These are phyloP conservation scores for Mycena polygramma DNA, from an alignment of 768 basidiomycete genomes.

Conservation along the genomic window DNA sequence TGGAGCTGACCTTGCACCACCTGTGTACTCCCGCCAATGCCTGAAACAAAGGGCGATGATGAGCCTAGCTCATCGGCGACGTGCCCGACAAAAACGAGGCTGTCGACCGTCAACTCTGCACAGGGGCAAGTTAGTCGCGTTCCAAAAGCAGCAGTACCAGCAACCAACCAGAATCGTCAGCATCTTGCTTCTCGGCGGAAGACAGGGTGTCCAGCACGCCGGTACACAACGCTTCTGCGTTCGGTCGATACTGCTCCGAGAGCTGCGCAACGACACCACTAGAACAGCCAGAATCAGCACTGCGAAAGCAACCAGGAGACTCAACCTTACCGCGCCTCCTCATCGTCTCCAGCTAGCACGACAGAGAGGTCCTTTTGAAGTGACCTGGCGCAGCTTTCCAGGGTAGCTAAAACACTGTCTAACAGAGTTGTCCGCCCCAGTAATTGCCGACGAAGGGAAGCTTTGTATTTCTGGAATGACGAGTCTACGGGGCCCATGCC, in stretches of 20 bases:
- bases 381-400: conserved; percentile 71
- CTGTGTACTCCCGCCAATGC: conserved; percentile 58
- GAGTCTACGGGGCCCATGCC: conserved; percentile 53
- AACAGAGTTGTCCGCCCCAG: conserved; percentile 73
- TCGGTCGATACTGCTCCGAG: conserved; percentile 60
- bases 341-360: conserved; percentile 57
- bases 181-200: conserved; percentile 45
- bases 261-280: conserved; percentile 61
- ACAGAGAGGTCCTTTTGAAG: conserved; percentile 72
- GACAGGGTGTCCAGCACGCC: conserved; percentile 58
- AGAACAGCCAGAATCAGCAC: conserved; percentile 24
- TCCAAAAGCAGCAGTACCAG: conserved; percentile 15
- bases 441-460: conserved; percentile 73
- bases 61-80: conserved; percentile 62
- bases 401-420: conserved; percentile 65
- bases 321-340: conserved; percentile 58
- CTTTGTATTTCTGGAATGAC: conserved; percentile 73
- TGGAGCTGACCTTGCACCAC: conserved; percentile 51
- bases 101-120: conserved; percentile 45
- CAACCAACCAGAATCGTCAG: conserved; percentile 52
- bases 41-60: conserved; percentile 57
- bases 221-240: conserved; percentile 62
- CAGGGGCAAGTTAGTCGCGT: conserved; percentile 1
- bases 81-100: conserved; percentile 63
- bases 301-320: background rate